phyloP scores from a whole-genome alignment of 179 eudicot species.

The Gypsophila paniculata region DNA sequence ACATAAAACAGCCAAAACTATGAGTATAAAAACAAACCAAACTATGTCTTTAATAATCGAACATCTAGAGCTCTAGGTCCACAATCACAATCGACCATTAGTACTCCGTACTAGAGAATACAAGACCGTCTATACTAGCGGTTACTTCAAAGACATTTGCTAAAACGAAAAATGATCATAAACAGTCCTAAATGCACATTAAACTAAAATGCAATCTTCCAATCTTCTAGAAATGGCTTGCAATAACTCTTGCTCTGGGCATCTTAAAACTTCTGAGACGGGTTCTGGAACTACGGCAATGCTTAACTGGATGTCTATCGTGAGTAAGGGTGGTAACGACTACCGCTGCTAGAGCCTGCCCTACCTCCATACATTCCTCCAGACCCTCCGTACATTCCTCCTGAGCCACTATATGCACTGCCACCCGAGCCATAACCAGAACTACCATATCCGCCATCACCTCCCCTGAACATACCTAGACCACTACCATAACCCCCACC shows the following conservation, averaged over 20 bases:
- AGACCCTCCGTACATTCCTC: constrained; percentile 58
- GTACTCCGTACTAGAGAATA: constrained; percentile 16
- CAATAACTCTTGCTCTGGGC: constrained; percentile 8
- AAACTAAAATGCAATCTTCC: constrained; percentile 26
- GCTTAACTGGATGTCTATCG: constrained; percentile 26
- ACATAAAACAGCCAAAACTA: not conserved
- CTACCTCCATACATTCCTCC: too few species aligned
- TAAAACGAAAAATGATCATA: constrained; percentile 9
- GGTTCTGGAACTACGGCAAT: constrained; percentile 24
- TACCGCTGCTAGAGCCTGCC: constrained; percentile 58
- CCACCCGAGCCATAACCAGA: constrained; percentile 38
- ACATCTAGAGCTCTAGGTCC: constrained; percentile 10
- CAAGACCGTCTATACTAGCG: constrained; percentile 11
- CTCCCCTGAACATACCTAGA: constrained; percentile 29
- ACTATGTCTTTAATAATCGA: constrained; percentile 3
- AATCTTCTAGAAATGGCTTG: constrained; percentile 28
- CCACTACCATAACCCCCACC: constrained; percentile 38
- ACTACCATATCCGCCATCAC: constrained; percentile 41
- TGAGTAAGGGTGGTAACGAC: constrained; percentile 40
- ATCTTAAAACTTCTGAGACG: constrained; percentile 19
- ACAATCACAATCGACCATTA: constrained; percentile 19
- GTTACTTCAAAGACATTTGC: constrained; percentile 8
- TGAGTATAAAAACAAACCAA: not conserved
- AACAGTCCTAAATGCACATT: constrained; percentile 14
- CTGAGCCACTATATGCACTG: constrained; percentile 31